Evolutionary conservation across 169 alveolate species (phyloP), one percentile per base, ranked within the genome.

Genomic region (Eimeria sp.): DNA sequence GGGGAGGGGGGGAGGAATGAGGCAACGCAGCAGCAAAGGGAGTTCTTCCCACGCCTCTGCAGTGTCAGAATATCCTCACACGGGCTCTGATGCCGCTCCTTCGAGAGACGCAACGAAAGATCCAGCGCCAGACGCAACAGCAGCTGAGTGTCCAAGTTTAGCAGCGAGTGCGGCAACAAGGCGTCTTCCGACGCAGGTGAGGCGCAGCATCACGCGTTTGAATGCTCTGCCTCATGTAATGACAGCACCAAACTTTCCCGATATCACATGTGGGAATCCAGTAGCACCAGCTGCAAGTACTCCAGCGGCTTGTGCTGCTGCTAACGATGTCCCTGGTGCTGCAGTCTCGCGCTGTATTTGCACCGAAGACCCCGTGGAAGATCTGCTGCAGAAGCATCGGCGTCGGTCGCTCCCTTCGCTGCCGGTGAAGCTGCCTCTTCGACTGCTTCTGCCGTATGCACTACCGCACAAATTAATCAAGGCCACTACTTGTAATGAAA

Each of bases 331-430:
- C 25, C 54, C 84, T 75, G 30, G 30, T 67, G 78, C 78, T 67
- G 78, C 40, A 11, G 45, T 67, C 11, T 25, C 78, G 9, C 84
- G 84, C 30, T 75, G 84, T 75, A 75, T 75, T 2, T 75, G 84
- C 84, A 27, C 54, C 18, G 84, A 75, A 2, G 84, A 75, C 54
- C 84, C 84, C 22, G 51, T 75, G 11, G 58, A 30, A 11, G 84
- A 75, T 25, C 47, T 43, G 13, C 47, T 75, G 58, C 84, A 75
- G 84, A 11, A 75, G 84, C 84, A 75, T 25, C 84, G 43, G 58
- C 30, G 47, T 25, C 84, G 84, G 47, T 75, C 84, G 47, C 47
- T 75, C n/a, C 84, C 84, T 13, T 75, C 84, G 54, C 84, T 75
- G 57, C 84, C 84, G 47, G n/a, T 75, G 84, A 47, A 43, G 47